Conservation (phyloP, 768 basidiomycete species). For the Mycena capillaripes region DNA sequence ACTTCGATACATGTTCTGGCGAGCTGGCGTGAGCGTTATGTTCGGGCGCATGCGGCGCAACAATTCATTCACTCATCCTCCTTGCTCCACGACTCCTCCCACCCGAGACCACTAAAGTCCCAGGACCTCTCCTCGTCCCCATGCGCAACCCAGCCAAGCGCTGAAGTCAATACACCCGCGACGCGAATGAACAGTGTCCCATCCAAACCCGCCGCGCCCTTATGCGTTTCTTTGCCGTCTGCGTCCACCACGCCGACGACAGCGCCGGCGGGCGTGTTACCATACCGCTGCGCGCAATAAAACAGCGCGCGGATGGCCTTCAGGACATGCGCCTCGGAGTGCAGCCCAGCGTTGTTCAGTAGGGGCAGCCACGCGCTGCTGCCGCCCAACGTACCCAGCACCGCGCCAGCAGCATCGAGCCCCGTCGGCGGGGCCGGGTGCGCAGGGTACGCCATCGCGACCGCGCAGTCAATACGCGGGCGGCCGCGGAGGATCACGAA, state of each 20-base stretch:
- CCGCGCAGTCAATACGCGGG: constrained; percentile 63
- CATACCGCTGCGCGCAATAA: constrained; percentile 63
- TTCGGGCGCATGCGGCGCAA: neutral
- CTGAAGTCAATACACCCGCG: constrained; percentile 69
- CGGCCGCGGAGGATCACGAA: constrained; percentile 60
- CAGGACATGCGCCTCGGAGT: constrained; percentile 67
- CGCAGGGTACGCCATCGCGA: constrained; percentile 61
- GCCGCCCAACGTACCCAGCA: constrained; percentile 6
- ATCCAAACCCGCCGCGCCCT: constrained; percentile 60
- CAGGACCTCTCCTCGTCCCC: constrained; percentile 63
- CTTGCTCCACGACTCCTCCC: constrained; percentile 66
- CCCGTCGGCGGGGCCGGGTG: constrained; percentile 45
- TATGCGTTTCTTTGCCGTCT: constrained; percentile 58
- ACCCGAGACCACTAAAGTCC: constrained; percentile 70
- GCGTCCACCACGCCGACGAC: constrained; percentile 57
- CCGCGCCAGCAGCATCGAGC: neutral
- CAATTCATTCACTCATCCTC: constrained; percentile 10
- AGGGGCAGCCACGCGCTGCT: constrained; percentile 68
- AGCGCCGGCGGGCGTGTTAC: constrained; percentile 53
- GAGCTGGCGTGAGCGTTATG: neutral
- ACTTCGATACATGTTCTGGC: no score
- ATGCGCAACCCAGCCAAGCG: constrained; percentile 67
- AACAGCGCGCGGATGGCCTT: constrained; percentile 64
- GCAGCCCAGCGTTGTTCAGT: constrained; percentile 54
- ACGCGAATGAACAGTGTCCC: constrained; percentile 71